Conservation (phyloP, 331 rosid genomes). For the Rosa hybrid region DNA sequence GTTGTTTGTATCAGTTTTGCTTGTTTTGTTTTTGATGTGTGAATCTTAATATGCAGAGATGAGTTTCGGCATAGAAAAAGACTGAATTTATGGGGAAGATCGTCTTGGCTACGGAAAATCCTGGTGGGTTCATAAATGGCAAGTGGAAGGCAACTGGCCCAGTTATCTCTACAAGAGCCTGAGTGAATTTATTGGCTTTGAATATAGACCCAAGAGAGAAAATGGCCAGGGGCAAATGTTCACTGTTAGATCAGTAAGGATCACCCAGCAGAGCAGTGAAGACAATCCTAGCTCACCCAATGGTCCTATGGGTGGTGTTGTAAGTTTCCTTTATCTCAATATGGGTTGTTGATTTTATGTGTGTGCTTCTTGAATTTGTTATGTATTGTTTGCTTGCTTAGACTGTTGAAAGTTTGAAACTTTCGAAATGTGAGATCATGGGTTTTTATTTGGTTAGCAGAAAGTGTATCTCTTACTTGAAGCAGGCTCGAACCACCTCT, state of each 20-base stretch:
- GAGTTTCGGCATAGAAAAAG: too few species aligned
- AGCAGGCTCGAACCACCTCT: background rate
- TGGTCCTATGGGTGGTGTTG: constrained; percentile 41
- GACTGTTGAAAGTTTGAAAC: background rate
- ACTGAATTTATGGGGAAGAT: too few species aligned
- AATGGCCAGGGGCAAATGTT: constrained; percentile 19
- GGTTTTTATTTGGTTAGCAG: background rate
- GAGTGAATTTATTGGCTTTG: constrained; percentile 31
- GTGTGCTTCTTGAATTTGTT: constrained; percentile 3
- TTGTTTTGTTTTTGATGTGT: too few species aligned
- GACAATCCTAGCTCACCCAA: constrained; percentile 38
- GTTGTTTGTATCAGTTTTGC: too few species aligned
- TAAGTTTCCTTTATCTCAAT: constrained; percentile 35
- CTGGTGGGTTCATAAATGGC: too few species aligned
- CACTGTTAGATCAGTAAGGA: constrained; percentile 31
- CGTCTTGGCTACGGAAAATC: too few species aligned
- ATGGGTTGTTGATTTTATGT: background rate
- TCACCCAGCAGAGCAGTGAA: constrained; percentile 39
- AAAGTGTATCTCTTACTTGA: background rate
- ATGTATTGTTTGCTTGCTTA: background rate
- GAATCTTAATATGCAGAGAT: too few species aligned
- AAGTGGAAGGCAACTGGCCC: too few species aligned
- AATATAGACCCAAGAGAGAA: constrained; percentile 27
- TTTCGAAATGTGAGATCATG: background rate
- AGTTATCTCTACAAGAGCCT: too few species aligned